Percentiles rank a stretch among this genome's conserved stretches.
Evolutionary conservation across 768 basidiomycete species (phyloP).

Genomic region (Kwoniella sp.): DNA sequence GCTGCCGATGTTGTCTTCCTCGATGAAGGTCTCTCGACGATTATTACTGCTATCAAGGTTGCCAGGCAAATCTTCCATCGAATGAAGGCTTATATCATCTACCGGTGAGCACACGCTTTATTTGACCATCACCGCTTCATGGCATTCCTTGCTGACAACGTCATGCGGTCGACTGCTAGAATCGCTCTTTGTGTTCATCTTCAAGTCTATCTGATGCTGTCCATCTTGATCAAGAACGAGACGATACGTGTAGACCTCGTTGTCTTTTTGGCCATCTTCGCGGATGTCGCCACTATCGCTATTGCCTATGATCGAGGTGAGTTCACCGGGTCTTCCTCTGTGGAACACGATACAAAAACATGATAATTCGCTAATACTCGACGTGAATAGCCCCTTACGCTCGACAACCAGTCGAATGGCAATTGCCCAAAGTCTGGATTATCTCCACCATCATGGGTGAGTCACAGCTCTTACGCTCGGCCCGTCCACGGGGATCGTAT

Average conservation of each 20-base stretch:
- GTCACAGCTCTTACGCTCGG: conserved; percentile 19
- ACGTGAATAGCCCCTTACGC: conserved; percentile 55
- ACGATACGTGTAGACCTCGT: conserved; percentile 61
- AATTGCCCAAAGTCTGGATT: conserved; percentile 62
- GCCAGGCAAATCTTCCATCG: conserved; percentile 63
- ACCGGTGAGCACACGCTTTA: conserved; percentile 50
- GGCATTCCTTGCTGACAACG: too few relatives aligned
- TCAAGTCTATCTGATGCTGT: conserved; percentile 60
- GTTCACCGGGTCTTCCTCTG: not conserved
- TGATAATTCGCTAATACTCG: not conserved
- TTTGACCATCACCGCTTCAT: too few relatives aligned
- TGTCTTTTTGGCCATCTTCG: conserved; percentile 60
- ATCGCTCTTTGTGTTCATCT: conserved; percentile 62
- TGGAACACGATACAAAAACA: too few relatives aligned
- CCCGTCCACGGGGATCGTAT: not conserved
- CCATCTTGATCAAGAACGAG: conserved; percentile 61
- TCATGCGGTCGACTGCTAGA: conserved; percentile 23
- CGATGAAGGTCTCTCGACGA: conserved; percentile 59
- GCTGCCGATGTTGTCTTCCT: conserved; percentile 65
- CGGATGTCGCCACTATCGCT: conserved; percentile 61
- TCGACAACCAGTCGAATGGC: conserved; percentile 61
- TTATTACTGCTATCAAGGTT: conserved; percentile 61
- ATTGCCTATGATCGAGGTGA: conserved; percentile 60
- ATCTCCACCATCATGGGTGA: conserved; percentile 59
- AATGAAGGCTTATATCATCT: conserved; percentile 59